Base-by-base conservation (phyloP, 1,284 basidiomycete genomes). In the Mixia osmundae region DNA sequence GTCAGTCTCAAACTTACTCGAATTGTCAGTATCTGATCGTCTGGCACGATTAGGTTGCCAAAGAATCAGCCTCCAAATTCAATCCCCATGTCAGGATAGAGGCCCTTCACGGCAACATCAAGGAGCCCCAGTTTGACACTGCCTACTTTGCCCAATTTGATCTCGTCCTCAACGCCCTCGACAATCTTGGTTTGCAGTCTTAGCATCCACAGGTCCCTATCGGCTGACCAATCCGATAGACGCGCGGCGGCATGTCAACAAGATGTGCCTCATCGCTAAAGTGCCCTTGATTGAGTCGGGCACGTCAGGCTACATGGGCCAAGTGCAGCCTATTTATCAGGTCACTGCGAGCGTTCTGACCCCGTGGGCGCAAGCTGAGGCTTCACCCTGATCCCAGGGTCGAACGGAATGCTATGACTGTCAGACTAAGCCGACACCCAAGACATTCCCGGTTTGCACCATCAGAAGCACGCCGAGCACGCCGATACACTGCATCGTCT, bases 401-500 rank as follows among this genome's bases (percentile, higher is more conserved):
- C 60, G 62, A 16, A 77, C 76, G 1, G 82, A 89, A 53, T 94
- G 85, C 57, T 94, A 83, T 50, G 82, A 89, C 53, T 94, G 85
- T 49, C 63, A 78, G 24, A 68, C 72, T 3, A 95, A 95, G 56
- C 73, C 75, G 0, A 74, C 76, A 0, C 82, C 83, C 0, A 95
- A 89, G 55, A 77, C 79, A 0, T 97, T 82, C 54, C 89, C 91
- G 0, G 87, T 97, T 2, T 99, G 91, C 59, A 99, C 91, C 0
- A 97, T 99, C 49, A 75, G 91, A 31, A 85, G 83, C 2, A 97
- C 91, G 0, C 91, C 91, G 0, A 85, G 78, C 37, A 83, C 89
- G 44, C 85, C 91, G 0, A 91, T 97, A 33, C 91, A 99, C 53
- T 97, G 87, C 53, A 95, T 97, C 39, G 89, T 95, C 0, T 99